These are phyloP conservation scores for Plasmodium knowlesi DNA, from an alignment of 169 alveolate species.

Conservation along the genomic window DNA sequence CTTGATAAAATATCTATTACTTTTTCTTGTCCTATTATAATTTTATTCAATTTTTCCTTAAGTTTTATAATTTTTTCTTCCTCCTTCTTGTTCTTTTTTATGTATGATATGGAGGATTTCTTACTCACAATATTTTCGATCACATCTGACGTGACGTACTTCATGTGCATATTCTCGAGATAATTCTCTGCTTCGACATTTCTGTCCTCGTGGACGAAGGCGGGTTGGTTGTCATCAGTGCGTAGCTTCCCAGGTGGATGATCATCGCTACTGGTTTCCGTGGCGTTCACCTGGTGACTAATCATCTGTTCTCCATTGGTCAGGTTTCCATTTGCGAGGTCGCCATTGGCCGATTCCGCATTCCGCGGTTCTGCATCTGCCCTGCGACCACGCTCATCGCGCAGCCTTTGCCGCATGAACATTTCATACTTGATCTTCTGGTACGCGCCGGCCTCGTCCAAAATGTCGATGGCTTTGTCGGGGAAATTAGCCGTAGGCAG, in stretches of 20 bases:
- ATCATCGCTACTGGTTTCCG: not conserved
- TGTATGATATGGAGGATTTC: conserved; percentile 38
- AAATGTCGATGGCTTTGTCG: conserved; percentile 88
- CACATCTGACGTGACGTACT: conserved; percentile 74
- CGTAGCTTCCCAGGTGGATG: not conserved
- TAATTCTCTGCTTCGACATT: not conserved
- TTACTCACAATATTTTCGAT: conserved; percentile 73
- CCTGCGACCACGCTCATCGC: not conserved
- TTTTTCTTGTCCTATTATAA: conserved; percentile 74
- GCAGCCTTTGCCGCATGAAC: conserved; percentile 19
- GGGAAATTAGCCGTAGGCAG: conserved; percentile 86
- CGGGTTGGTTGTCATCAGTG: not conserved
- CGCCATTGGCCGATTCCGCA: not conserved
- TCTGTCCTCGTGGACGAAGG: not conserved
- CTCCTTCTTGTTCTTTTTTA: conserved; percentile 65
- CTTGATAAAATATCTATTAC: conserved; percentile 62
- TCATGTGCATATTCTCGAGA: conserved; percentile 46
- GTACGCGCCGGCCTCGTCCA: conserved; percentile 91
- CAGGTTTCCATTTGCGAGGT: no score
- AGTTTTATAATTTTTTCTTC: conserved; percentile 60
- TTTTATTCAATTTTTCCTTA: conserved; percentile 74
- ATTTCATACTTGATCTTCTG: conserved; percentile 83
- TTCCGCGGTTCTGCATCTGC: no score
- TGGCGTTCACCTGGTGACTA: not conserved
- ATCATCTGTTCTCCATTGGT: not conserved